Base-by-base conservation (phyloP, 2,329 filamentous ascomycete species). In the Beauveria sp. region DNA sequence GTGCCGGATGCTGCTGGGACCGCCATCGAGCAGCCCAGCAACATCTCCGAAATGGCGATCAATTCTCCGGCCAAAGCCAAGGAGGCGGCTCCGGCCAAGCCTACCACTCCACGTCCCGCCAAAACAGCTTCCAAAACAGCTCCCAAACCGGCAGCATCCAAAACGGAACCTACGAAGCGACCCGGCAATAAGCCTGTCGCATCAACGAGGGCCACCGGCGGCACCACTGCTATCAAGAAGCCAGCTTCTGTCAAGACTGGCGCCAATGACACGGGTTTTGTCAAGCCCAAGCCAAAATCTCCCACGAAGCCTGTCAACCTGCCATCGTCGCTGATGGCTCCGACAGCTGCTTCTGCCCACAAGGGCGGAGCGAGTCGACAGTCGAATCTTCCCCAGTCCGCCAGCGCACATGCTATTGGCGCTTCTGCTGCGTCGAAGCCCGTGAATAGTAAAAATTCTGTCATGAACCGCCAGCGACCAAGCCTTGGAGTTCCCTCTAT, bases 271-370 rank as follows among this genome's bases (percentile, higher is more conserved):
- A 70, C 75, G 7, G 76, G 73, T 2, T 81, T 81, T 63, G 74
- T 78, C 30, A 87, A 86, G 68, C 82, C 84, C 9, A 87, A 85
- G 70, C 74, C 80, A 46, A 86, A 84, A 71, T 90, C 88, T 12
- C 86, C 86, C 2, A 91, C 89, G 2, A 83, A 85, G 60, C 87
- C 88, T 10, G 77, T 86, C 56, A 84, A 83, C 61, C 76, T 91
- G 1, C 85, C 88, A 9, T 77, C 87, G 10, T 86, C 87, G 61
- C 76, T 91, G 34, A 88, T 80, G 26, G 85, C 87, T 6, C 88
- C 86, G 37, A 92, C 89, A 3, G 83, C 88, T 26, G 80, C 89
- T 0, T 91, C 85, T 1, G 83, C 82, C 18, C 86, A 85, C 16
- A 90, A 87, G 72, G 77, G 65, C 26, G 65, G 65, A n/a, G 61